These are phyloP conservation scores for Arthrinium phaeospermum DNA, from an alignment of 2,329 filamentous ascomycete genomes.

Conservation along the genomic window DNA sequence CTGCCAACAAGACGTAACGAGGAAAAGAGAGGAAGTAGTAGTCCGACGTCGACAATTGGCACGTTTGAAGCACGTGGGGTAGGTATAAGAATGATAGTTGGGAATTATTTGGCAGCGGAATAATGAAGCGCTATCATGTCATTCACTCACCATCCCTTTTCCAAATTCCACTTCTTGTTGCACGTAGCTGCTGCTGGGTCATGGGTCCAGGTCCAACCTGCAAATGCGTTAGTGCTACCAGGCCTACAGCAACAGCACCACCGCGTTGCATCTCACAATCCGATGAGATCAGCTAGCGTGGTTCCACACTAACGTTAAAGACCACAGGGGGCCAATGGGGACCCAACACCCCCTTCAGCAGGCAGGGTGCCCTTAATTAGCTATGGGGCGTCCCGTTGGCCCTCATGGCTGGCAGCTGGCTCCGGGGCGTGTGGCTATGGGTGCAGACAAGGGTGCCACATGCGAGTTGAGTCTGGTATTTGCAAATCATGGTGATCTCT, in stretches of 20 bases:
- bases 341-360: neutral
- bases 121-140: slow-evolving; percentile 1
- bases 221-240: neutral
- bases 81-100: slow-evolving; percentile 4
- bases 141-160: slow-evolving; percentile 13
- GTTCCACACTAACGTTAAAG: slow-evolving; percentile 9
- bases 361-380: slow-evolving; percentile 4
- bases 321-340: neutral
- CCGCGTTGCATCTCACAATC: slow-evolving; percentile 10
- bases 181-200: neutral
- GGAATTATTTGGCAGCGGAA: slow-evolving; percentile 4
- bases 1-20: neutral
- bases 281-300: slow-evolving; percentile 10
- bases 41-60: neutral
- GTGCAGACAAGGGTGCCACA: slow-evolving; percentile 2
- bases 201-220: neutral
- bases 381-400: neutral
- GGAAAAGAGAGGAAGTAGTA: neutral
- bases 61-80: neutral
- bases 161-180: neutral
- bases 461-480: slow-evolving; percentile 4
- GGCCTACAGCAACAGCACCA: neutral
- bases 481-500: slow-evolving; percentile 17
- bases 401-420: neutral
- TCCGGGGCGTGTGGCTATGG: slow-evolving; percentile 6